phyloP scores from a whole-genome alignment of 116 monocot genomes.

The Cymodocea nodosa region DNA sequence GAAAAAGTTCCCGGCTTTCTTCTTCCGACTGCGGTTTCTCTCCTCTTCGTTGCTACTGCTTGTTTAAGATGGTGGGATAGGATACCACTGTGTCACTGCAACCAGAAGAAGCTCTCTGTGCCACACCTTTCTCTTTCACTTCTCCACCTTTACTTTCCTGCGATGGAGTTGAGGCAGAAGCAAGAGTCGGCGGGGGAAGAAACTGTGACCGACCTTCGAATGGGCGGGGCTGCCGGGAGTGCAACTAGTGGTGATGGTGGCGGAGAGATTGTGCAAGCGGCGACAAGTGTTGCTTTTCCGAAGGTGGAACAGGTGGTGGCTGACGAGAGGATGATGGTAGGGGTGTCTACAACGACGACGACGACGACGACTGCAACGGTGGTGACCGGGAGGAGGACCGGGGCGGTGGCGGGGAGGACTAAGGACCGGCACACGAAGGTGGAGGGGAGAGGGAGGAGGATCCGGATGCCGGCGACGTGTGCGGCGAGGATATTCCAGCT shows the following conservation, averaged over 20 bases:
- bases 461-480: conserved; percentile 33
- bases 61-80: too few relatives aligned
- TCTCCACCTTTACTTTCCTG: neutral
- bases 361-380: neutral
- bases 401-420: too few relatives aligned
- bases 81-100: too few relatives aligned
- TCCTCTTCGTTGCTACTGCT: too few relatives aligned
- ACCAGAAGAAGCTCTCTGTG: neutral
- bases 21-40: too few relatives aligned
- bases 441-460: neutral
- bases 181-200: conserved; percentile 10
- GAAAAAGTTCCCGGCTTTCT: too few relatives aligned
- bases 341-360: neutral
- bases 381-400: too few relatives aligned
- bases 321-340: conserved; percentile 7
- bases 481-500: conserved; percentile 78
- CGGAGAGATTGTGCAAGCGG: neutral
- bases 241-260: neutral
- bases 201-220: conserved; percentile 10
- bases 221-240: neutral
- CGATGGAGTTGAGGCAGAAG: conserved; percentile 4
- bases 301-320: conserved; percentile 27
- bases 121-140: neutral
- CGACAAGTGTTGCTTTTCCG: neutral
- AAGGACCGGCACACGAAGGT: neutral